Base-by-base conservation (phyloP, 192 early-diverging fungal species). In the Coemansia sp. region DNA sequence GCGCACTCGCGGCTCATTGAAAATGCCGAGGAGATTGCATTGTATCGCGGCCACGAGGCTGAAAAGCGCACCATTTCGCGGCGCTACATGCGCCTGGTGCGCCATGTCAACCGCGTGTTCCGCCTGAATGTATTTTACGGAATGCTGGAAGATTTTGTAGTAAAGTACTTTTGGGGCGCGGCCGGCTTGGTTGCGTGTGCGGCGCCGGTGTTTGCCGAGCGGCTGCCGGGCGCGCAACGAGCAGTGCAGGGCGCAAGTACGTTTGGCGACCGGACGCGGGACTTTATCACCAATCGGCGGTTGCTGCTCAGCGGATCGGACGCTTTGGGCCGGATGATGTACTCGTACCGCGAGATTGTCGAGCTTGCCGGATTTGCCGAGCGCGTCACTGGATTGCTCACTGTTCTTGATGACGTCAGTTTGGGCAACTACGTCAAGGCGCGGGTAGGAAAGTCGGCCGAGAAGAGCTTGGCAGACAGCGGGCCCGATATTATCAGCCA, bases 121-220 rank as follows among this genome's bases (percentile, higher is more conserved):
- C 87, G 86, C 19, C 84, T 90, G 62, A 88, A 92, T 25, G 89
- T 98, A 57, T 90, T 89, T 72, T 91, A 97, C 71, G 85, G 90
- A 21, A 96, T 98, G 94, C 77, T 97, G 50, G 96, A 98, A 75
- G 95, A 97, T 78, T 97, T 96, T 83, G 84, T 97, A 22, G 93
- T 98, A 79, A 98, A 98, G 74, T 98, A 98, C 81, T 91, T 94
- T 59, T 98, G 96, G 96, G 92, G 94, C 64, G 95, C 94, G 1
- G 87, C 88, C 59, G 95, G 95, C 36, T 81, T 95, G 54, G 76
- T 89, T 9, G 82, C 96, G 14, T 95, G 93, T 64, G 88, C 92
- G 0, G 88, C 90, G 8, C 95, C 95, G 2, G 93, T 94, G 12
- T 96, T 97, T 73, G 85, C 85, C 38, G 62, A 70, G 50, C 66